Evolutionary conservation across 495 filamentous ascomycete genomes (phyloP).

Genomic region (Letharia columbiana): DNA sequence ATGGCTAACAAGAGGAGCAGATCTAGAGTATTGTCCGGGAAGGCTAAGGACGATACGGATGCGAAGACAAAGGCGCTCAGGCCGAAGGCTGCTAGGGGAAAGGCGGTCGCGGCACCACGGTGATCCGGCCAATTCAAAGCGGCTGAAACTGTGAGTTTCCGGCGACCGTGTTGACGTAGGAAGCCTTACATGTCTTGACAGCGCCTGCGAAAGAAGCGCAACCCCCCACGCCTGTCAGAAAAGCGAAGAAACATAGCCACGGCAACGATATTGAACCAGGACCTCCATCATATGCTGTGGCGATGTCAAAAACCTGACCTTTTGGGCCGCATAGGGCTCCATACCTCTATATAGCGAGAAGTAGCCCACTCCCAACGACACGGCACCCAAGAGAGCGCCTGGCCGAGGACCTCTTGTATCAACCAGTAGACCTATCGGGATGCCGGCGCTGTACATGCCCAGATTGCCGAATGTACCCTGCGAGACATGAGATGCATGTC

Average conservation of each 20-base stretch:
- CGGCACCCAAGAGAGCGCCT: slow-evolving; percentile 62
- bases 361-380: slow-evolving; percentile 68
- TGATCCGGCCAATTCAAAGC: slow-evolving; percentile 89
- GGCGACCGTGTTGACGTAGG: not conserved
- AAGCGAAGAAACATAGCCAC: slow-evolving; percentile 71
- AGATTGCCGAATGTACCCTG: slow-evolving; percentile 84
- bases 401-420: slow-evolving; percentile 75
- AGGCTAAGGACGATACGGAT: slow-evolving; percentile 61
- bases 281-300: slow-evolving; percentile 41
- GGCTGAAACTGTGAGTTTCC: slow-evolving; percentile 37
- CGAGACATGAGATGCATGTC: slow-evolving; percentile 22
- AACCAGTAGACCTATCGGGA: slow-evolving; percentile 81
- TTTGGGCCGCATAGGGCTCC: slow-evolving; percentile 16
- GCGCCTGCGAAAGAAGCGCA: slow-evolving; percentile 79
- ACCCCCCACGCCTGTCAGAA: slow-evolving; percentile 77
- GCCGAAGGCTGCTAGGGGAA: slow-evolving; percentile 87
- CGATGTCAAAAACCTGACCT: slow-evolving; percentile 1
- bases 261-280: slow-evolving; percentile 54
- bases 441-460: slow-evolving; percentile 88
- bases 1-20: slow-evolving; percentile 73
- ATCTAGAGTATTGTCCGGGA: slow-evolving; percentile 71
- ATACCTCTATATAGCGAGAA: slow-evolving; percentile 63
- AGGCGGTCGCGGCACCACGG: slow-evolving; percentile 87
- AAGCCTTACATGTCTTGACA: slow-evolving; percentile 61
- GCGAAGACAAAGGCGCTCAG: slow-evolving; percentile 96